A percentile compares a stretch with the other conserved stretches of the same genome.
Evolutionary conservation across 73 alveolate genomes (phyloP).

Genomic region (Chromera velia): DNA sequence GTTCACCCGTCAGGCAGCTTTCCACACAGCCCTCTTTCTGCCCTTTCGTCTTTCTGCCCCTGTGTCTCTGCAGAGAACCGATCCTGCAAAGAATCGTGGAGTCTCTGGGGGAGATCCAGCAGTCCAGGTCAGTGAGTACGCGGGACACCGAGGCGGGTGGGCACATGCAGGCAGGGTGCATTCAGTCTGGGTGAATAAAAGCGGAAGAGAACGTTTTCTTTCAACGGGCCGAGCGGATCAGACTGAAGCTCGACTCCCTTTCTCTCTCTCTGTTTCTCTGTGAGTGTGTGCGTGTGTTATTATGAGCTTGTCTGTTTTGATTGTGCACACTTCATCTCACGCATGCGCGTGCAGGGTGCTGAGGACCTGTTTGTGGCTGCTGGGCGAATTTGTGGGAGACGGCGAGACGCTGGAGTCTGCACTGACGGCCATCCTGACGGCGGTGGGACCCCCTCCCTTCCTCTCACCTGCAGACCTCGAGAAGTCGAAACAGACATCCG

Average conservation of each 20-base stretch:
- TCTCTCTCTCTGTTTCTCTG: too few species aligned
- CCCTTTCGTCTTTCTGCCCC: too few species aligned
- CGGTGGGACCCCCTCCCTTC: background rate
- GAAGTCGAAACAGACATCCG: too few species aligned
- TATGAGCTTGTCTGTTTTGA: background rate
- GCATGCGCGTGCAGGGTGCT: constrained; percentile 20
- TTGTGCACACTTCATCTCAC: too few species aligned
- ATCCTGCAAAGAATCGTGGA: constrained; percentile 29
- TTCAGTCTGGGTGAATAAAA: too few species aligned
- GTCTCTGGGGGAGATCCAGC: constrained; percentile 23
- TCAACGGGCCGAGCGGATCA: too few species aligned
- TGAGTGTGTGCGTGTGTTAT: background rate
- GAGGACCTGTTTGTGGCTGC: constrained; percentile 63
- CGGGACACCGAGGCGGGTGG: background rate
- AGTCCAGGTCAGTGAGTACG: constrained; percentile 4
- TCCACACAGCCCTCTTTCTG: too few species aligned
- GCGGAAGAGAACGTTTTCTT: too few species aligned
- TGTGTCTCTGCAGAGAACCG: too few species aligned
- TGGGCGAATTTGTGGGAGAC: constrained; percentile 52
- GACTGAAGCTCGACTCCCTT: too few species aligned
- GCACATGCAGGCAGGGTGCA: too few species aligned
- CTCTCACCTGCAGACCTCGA: background rate
- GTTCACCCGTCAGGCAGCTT: too few species aligned
- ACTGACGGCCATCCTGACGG: background rate
- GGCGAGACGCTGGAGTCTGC: background rate